Conservation (phyloP, 306 rosid species). For the Cucumis cinereus region DNA sequence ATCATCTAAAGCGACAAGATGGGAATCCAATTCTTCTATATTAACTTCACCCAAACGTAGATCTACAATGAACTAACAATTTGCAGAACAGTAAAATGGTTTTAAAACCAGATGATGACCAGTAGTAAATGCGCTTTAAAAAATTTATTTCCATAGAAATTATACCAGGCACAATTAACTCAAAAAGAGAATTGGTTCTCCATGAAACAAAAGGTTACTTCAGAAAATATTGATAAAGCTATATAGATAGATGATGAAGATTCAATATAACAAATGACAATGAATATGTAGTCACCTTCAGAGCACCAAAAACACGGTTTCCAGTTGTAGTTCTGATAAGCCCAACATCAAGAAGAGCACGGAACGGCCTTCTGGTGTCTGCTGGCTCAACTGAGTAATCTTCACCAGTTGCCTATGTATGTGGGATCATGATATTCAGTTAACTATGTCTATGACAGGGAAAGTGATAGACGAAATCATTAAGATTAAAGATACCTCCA, state of each 20-base stretch:
- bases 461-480: too few species aligned
- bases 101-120: not conserved
- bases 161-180: not conserved
- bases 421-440: not conserved
- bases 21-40: not conserved
- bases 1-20: not conserved
- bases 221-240: not conserved
- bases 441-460: too few species aligned
- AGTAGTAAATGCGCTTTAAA: too few species aligned
- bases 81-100: not conserved
- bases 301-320: slow-evolving; percentile 81
- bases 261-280: not conserved
- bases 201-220: not conserved
- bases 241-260: not conserved
- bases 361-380: slow-evolving; percentile 86
- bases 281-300: slow-evolving; percentile 18
- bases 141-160: too few species aligned
- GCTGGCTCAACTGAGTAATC: slow-evolving; percentile 88
- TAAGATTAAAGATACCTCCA: slow-evolving; percentile 39
- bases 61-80: too few species aligned
- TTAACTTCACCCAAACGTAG: not conserved
- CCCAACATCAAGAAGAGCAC: slow-evolving; percentile 95
- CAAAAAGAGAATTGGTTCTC: not conserved
- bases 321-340: slow-evolving; percentile 76
- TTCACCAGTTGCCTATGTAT: slow-evolving; percentile 63